Evolutionary conservation across 805 yeast species (phyloP).

Genomic region (Kuraishia floccosa): DNA sequence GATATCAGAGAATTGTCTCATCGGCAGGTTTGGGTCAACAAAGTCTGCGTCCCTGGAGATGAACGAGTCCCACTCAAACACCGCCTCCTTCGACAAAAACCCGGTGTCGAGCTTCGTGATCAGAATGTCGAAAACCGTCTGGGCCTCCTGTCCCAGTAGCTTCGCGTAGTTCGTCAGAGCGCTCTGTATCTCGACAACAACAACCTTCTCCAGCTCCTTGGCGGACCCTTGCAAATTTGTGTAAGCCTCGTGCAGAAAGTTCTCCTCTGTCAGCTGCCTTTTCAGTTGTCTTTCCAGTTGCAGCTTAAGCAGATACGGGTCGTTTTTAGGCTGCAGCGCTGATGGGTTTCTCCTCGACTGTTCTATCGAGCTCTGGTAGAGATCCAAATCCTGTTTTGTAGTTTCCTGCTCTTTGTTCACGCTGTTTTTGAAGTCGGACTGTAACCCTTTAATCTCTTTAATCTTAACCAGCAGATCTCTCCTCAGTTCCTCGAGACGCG

Average conservation of each 20-base stretch:
- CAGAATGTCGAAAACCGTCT: conserved; percentile 53
- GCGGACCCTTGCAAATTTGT: conserved; percentile 82
- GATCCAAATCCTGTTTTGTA: conserved; percentile 45
- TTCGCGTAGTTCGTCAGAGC: conserved; percentile 66
- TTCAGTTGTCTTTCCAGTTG: conserved; percentile 67
- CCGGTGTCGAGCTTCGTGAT: conserved; percentile 58
- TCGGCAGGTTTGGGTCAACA: conserved; percentile 49
- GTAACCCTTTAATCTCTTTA: conserved; percentile 73
- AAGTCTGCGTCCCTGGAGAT: conserved; percentile 63
- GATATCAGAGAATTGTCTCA: conserved; percentile 51
- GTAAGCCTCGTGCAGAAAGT: conserved; percentile 80
- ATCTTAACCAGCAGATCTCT: conserved; percentile 76
- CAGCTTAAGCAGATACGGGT: conserved; percentile 72
- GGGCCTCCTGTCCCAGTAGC: conserved; percentile 62
- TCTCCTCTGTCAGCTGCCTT: conserved; percentile 73
- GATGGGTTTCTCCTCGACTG: conserved; percentile 38
- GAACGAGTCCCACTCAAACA: conserved; percentile 84
- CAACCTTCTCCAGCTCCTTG: conserved; percentile 78
- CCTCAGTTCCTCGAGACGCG: conserved; percentile 55
- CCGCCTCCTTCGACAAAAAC: conserved; percentile 65
- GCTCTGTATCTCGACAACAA: conserved; percentile 76
- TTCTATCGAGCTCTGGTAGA: conserved; percentile 53
- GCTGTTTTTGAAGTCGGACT: conserved; percentile 75
- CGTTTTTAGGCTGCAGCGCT: conserved; percentile 42
- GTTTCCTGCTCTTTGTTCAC: conserved; percentile 58